phyloP scores from a whole-genome alignment of 2,329 filamentous ascomycete genomes.

The Plectosphaerella sp. region DNA sequence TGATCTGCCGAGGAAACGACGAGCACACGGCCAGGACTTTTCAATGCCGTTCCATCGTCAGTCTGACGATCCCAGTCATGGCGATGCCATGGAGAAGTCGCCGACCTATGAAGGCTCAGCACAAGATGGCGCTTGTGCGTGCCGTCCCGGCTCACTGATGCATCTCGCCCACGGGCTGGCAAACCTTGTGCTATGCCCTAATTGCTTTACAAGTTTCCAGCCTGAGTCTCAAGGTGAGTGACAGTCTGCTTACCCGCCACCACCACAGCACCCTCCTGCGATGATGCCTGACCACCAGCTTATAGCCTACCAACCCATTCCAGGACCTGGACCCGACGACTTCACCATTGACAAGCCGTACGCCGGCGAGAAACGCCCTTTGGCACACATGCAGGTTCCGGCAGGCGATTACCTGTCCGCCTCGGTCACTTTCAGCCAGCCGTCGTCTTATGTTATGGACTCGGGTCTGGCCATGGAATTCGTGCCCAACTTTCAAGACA shows the following conservation, averaged over 20 bases:
- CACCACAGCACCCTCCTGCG: not conserved
- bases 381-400: constrained; percentile 10
- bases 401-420: constrained; percentile 14
- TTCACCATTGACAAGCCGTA: constrained; percentile 27
- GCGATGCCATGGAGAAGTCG: constrained; percentile 24
- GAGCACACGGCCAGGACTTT: constrained; percentile 20
- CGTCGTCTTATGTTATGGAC: constrained; percentile 23
- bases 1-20: constrained; percentile 24
- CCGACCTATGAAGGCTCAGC: constrained; percentile 1
- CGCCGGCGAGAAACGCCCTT: constrained; percentile 18
- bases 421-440: constrained; percentile 18
- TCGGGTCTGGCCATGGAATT: constrained; percentile 19
- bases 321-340: constrained; percentile 15
- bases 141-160: not conserved
- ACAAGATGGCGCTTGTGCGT: not conserved
- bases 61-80: constrained; percentile 17
- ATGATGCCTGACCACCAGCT: not conserved
- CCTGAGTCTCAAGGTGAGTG: constrained; percentile 25
- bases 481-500: constrained; percentile 28
- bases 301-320: constrained; percentile 23
- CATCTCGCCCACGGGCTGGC: constrained; percentile 16
- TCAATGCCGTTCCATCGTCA: constrained; percentile 24
- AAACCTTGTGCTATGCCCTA: constrained; percentile 24
- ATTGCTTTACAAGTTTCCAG: constrained; percentile 22
- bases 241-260: not conserved